Base-by-base conservation (phyloP, 1,284 basidiomycete genomes). In the Rhodotorula sp. region DNA sequence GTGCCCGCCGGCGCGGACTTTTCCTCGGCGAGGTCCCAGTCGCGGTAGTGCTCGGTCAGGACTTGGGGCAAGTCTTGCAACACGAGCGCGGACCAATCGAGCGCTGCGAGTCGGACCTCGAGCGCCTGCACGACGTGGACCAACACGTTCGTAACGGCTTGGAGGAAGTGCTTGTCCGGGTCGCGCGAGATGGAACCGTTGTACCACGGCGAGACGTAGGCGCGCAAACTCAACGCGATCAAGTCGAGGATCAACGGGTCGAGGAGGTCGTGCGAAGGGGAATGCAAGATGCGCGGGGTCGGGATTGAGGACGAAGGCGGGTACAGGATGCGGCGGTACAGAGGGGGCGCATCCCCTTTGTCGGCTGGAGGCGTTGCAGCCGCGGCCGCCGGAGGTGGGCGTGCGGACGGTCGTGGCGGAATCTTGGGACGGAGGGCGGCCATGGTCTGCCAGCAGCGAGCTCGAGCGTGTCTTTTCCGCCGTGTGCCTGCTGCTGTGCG, bases 161-260 rank as follows among this genome's bases (percentile, higher is more conserved):
- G 88, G 43, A 92, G 84, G 72, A 93, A 86, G 68, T 90, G 88
- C 78, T 87, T 90, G 66, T 76, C 72, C 34, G 72, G 75, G 85
- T 93, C 91, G 76, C 90, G 86, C 2, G 90, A 87, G 68, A 93
- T 85, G 78, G 87, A 89, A 14, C 59, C 60, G 47, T 87, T 84
- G 89, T 91, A 93, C 91, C 90, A 93, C 0, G 89, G 87, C 52
- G 87, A 86, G 43, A 93, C 86, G 78, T 85, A 89, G 15, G 90
- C 90, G 49, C 91, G 86, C 21, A 92, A 84, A 8, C 87, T 85
- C 61, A 92, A 87, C 0, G 90, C 89, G 58, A 92, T 83, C 70
- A 91, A 84, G 81, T 92, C 89, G 79, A 74, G 68, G 34, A 74
- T 59, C 47, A 70, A 56, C 0, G 72, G 72, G 48, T 76, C 75